Evolutionary conservation across 176 grass and related monocot species (phyloP).

Genomic region (Themeda triandra): DNA sequence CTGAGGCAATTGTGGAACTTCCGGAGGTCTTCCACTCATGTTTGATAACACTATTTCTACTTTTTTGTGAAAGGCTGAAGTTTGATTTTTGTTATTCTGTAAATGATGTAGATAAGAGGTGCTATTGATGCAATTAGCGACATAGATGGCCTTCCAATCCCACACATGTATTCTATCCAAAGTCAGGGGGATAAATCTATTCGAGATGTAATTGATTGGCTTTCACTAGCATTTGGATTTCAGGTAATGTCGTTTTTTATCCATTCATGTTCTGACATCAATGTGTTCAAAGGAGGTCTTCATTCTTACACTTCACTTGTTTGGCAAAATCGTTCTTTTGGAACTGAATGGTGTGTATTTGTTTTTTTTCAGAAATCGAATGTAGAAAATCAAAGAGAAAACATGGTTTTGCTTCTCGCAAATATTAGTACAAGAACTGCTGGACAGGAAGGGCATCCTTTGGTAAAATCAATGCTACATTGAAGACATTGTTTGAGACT

Average conservation of each 20-base stretch:
- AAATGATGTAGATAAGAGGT: constrained; percentile 50
- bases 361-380: constrained; percentile 50
- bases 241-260: constrained; percentile 43
- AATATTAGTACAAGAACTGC: constrained; percentile 51
- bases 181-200: constrained; percentile 29
- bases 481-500: background rate
- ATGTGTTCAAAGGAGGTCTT: background rate
- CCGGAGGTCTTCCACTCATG: constrained; percentile 29
- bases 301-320: constrained; percentile 11
- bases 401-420: constrained; percentile 70
- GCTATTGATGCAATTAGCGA: constrained; percentile 41
- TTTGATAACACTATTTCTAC: constrained; percentile 6
- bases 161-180: constrained; percentile 26
- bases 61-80: background rate
- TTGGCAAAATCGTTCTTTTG: background rate
- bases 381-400: constrained; percentile 77
- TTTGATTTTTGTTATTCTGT: constrained; percentile 12
- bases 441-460: constrained; percentile 12
- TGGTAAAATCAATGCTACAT: constrained; percentile 41
- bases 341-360: background rate
- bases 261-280: background rate
- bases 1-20: constrained; percentile 59
- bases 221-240: constrained; percentile 68
- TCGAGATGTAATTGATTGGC: constrained; percentile 68
- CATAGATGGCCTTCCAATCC: constrained; percentile 50